Evolutionary conservation across 352 stramenopile genomes (phyloP), one percentile per base, ranked within the genome.

Genomic region (Phytophthora megakarya): DNA sequence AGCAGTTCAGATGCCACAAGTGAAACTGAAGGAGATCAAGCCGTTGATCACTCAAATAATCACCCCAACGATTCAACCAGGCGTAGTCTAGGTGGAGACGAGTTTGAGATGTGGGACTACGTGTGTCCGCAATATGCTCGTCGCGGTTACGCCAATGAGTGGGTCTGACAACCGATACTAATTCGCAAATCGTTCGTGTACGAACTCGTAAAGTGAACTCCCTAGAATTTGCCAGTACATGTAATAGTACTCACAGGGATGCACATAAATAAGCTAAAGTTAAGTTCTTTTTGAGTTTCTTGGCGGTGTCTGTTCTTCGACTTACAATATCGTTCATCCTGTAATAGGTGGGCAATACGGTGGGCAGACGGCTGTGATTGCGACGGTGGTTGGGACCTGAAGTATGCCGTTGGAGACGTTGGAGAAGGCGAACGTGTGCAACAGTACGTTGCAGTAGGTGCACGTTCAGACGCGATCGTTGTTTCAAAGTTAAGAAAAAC

Each of bases 31-130:
- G 16, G 12, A 21, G 12, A 16, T 33, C 25, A 44, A 4, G 50
- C 55, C 13, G 28, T 46, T 15, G 45, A n/a, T 40, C 25, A 38
- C 26, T 60, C 48, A 5, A 22, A 49, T 39, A 32, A 32, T 33
- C 38, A 43, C 3, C 6, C 39, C 25, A 60, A 39, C 38, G 44
- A 45, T 11, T 57, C 49, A 26, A 72, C 28, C 8, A 37, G 37
- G 9, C 11, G 13, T 5, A 40, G 35, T 32, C 19, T 30, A 45
- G 35, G 60, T n/a, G 39, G 42, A 42, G 57, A 71, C 9, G 68
- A 70, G 26, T 86, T 86, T 55, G 77, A 84, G 25, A 76, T 86
- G 66, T 86, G 77, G 77, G 77, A 86, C 49, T 86, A 84, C 44
- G 71, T 86, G 30, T 83, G 74, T 57, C 75, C 75, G 3, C 73